phyloP scores from a whole-genome alignment of 129 eudicot genomes.

The Chrysanthemum lavandulifolium region DNA sequence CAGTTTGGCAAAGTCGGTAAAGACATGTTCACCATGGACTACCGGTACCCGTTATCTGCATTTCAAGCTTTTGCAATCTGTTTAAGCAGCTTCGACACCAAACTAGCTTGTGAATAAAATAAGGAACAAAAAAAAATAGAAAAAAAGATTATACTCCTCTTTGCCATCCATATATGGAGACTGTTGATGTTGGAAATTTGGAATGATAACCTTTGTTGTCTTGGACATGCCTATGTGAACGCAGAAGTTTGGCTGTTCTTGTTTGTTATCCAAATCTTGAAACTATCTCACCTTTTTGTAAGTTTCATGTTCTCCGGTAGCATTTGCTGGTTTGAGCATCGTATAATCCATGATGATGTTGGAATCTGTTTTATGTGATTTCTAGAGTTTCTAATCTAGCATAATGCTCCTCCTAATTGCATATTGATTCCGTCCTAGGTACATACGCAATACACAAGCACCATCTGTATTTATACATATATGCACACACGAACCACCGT shows the following conservation, averaged over 20 bases:
- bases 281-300: slow-evolving; percentile 7
- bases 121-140: slow-evolving; percentile 13
- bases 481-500: too few relatives aligned
- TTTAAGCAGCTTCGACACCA: slow-evolving; percentile 83
- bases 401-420: not conserved
- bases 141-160: slow-evolving; percentile 10
- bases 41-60: slow-evolving; percentile 68
- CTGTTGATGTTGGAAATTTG: slow-evolving; percentile 13
- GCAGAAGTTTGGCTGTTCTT: not conserved
- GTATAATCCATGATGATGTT: not conserved
- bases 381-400: not conserved
- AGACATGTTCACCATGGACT: slow-evolving; percentile 77
- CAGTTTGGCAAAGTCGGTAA: slow-evolving; percentile 77
- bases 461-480: too few relatives aligned
- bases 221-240: slow-evolving; percentile 18
- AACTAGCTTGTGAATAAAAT: slow-evolving; percentile 75
- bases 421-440: not conserved
- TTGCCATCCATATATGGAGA: not conserved
- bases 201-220: not conserved
- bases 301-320: slow-evolving; percentile 10
- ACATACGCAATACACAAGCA: too few relatives aligned
- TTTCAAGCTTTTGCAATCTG: slow-evolving; percentile 82
- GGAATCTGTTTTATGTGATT: not conserved
- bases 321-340: not conserved
- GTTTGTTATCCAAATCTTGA: slow-evolving; percentile 24